These are phyloP conservation scores for Aspergillus bridgeri DNA, from an alignment of 495 filamentous ascomycete species.

Conservation along the genomic window DNA sequence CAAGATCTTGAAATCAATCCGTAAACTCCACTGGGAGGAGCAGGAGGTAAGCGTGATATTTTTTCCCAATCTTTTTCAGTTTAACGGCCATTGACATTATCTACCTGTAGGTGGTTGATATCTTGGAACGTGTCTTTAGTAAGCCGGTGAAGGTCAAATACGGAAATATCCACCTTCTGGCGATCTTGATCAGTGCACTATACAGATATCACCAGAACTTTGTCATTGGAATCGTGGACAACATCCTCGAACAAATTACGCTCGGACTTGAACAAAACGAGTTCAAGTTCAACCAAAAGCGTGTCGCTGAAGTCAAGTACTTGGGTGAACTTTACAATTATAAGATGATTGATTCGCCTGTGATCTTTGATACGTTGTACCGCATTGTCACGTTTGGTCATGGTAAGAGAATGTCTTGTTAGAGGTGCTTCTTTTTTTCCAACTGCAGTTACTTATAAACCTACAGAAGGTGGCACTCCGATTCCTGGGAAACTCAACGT, in stretches of 20 bases:
- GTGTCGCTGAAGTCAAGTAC: constrained; percentile 94
- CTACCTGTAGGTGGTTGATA: constrained; percentile 59
- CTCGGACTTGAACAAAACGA: constrained; percentile 92
- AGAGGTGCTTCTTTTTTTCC: background rate
- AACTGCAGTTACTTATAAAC: constrained; percentile 5
- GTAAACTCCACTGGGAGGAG: constrained; percentile 97
- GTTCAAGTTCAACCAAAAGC: constrained; percentile 96
- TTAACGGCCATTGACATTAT: constrained; percentile 13
- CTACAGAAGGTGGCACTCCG: constrained; percentile 68
- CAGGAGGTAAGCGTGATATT: constrained; percentile 55
- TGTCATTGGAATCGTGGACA: constrained; percentile 81
- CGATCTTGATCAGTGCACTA: constrained; percentile 82
- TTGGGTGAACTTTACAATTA: constrained; percentile 97
- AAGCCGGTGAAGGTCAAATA: constrained; percentile 98
- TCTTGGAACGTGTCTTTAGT: constrained; percentile 87
- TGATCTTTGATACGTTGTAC: constrained; percentile 95
- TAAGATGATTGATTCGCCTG: constrained; percentile 90
- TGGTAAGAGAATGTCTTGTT: constrained; percentile 40
- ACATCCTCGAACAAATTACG: constrained; percentile 81
- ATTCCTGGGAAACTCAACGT: constrained; percentile 67
- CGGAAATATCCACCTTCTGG: constrained; percentile 92
- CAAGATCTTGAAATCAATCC: constrained; percentile 86
- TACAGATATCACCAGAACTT: constrained; percentile 92
- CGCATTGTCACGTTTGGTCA: constrained; percentile 91
- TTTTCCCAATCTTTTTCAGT: background rate